Conservation (phyloP, 148 eudicot species). For the Spergularia bocconei region DNA sequence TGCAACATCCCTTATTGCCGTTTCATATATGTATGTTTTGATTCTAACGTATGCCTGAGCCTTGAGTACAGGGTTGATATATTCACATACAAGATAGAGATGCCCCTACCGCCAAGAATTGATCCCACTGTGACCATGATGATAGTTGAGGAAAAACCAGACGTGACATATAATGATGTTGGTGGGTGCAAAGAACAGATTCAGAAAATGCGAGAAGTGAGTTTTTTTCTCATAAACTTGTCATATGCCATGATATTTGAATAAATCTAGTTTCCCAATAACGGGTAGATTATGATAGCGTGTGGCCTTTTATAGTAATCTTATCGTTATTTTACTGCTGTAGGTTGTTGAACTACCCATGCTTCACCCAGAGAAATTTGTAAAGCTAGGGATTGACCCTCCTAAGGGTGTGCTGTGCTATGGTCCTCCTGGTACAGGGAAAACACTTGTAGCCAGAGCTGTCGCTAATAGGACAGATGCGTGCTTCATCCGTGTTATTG, state of each 20-base stretch:
- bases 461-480: constrained; percentile 99
- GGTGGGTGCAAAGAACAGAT: constrained; percentile 99
- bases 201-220: constrained; percentile 95
- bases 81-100: constrained; percentile 20
- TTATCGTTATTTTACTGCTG: constrained; percentile 5
- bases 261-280: background rate
- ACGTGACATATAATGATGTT: constrained; percentile 94
- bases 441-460: constrained; percentile 91
- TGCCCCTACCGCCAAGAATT: constrained; percentile 70
- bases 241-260: background rate
- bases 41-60: background rate
- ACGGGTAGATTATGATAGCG: background rate
- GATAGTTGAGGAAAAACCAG: constrained; percentile 99
- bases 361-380: constrained; percentile 99
- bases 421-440: constrained; percentile 99
- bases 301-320: too few species aligned
- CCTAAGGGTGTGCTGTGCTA: constrained; percentile 98
- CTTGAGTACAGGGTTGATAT: constrained; percentile 8
- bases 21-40: too few species aligned
- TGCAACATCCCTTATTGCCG: too few species aligned
- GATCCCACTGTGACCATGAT: constrained; percentile 99
- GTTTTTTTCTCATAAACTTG: background rate
- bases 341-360: constrained; percentile 98
- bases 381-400: constrained; percentile 97
- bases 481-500: constrained; percentile 96